Percentiles rank a stretch among this genome's conserved stretches.
Evolutionary conservation across 2,329 filamentous ascomycete species (phyloP).

Genomic region (Hysterium pulicare): DNA sequence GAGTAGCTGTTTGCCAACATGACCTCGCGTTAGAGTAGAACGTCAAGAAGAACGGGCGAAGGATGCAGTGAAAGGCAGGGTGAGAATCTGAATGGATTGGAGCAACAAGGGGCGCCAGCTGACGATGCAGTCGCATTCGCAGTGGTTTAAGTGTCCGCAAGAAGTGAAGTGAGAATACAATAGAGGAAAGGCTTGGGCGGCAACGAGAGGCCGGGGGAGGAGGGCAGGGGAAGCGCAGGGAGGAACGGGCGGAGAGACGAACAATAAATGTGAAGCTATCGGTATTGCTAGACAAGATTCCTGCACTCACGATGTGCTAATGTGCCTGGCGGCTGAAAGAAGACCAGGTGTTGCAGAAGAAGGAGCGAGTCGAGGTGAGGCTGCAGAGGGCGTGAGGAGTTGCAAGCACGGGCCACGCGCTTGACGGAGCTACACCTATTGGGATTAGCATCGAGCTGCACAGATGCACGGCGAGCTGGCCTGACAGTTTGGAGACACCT

Average conservation of each 20-base stretch:
- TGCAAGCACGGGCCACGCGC: no score
- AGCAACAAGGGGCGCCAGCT: slow-evolving; percentile 25
- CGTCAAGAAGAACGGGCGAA: slow-evolving; percentile 29
- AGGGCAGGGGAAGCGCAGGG: slow-evolving; percentile 8
- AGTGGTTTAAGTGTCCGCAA: slow-evolving; percentile 26
- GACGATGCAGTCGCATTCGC: slow-evolving; percentile 29
- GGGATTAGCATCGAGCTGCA: neutral
- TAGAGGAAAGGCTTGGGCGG: slow-evolving; percentile 27
- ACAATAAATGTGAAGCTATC: slow-evolving; percentile 25
- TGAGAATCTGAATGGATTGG: slow-evolving; percentile 17
- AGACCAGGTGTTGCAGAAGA: slow-evolving; percentile 17
- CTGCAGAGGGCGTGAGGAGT: slow-evolving; percentile 6
- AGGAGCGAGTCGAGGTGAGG: slow-evolving; percentile 13
- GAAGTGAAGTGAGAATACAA: slow-evolving; percentile 23
- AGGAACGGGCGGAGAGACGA: slow-evolving; percentile 8
- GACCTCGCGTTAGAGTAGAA: slow-evolving; percentile 39
- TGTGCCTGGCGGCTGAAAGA: slow-evolving; percentile 18
- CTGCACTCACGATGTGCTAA: slow-evolving; percentile 39
- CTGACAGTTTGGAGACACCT: no score
- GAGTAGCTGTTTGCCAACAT: slow-evolving; percentile 42
- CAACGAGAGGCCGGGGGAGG: slow-evolving; percentile 24
- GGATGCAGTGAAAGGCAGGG: slow-evolving; percentile 26
- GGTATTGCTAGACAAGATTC: slow-evolving; percentile 8
- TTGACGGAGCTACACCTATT: no score
- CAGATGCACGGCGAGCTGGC: no score